Base-by-base conservation (phyloP, 2,329 filamentous ascomycete species). In the Nemania diffusa region DNA sequence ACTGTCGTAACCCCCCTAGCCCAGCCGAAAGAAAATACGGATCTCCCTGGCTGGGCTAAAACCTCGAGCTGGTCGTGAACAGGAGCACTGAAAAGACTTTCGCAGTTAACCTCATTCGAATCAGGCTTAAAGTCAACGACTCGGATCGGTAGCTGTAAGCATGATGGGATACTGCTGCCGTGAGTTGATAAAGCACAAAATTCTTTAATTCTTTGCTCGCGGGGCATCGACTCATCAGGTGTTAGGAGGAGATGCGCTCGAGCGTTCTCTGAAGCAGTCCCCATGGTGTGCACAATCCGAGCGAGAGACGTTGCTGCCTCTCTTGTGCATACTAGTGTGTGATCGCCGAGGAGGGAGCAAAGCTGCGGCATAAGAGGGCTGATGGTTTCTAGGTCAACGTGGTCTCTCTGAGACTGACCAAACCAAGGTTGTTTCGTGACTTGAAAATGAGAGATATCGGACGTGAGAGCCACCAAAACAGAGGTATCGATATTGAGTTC, bases 21-120 rank as follows among this genome's bases (percentile, higher is more conserved):
- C 92, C 92, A 94, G 17, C 91, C 91, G 73, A 89, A 89, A 59
- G 91, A 81, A 74, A 94, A 92, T 8, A 93, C 91, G 22, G 90
- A 89, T 60, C 84, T 79, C 73, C 92, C 93, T 64, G 81, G 80
- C 29, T 78, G 77, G 5, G 75, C 73, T 22, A 83, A 74, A 6
- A 57, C 64, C 13, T 78, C 73, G 84, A 84, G 71, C 74, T 80
- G 46, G 73, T 75, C 56, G 75, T 77, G 80, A 13, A 79, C 76
- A 75, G 22, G 27, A 5, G 20, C n/a, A 7, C 11, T 7, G 32
- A 29, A 64, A n/a, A 42, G 48, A 9, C 50, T 34, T 46, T 73
- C 65, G 29, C 56, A 68, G 20, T 57, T 62, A 56, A 77, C 78
- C 32, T 84, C 76, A 15, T 84, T 80, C 34, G 85, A 48, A 11